A percentile compares a stretch with the other conserved stretches of the same genome.
Evolutionary conservation across 768 basidiomycete species (phyloP).

Genomic region (Mycena floridula): DNA sequence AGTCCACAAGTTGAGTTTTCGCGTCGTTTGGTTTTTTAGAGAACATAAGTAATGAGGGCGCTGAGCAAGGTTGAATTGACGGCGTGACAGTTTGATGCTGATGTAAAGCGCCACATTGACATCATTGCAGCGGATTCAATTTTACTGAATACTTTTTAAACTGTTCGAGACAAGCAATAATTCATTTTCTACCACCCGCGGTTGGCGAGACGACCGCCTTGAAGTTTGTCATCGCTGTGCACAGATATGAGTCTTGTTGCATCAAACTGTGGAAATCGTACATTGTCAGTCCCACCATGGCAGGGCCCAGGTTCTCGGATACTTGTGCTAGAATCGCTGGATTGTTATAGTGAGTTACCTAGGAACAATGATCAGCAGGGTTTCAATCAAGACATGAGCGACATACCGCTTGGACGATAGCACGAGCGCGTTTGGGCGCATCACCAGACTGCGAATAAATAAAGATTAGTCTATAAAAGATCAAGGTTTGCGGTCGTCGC

Average conservation of each 20-base stretch:
- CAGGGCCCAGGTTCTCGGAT: slow-evolving; percentile 77
- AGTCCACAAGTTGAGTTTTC: no score
- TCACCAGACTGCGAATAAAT: slow-evolving; percentile 88
- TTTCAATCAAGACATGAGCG: slow-evolving; percentile 1
- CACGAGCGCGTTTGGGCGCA: slow-evolving; percentile 88
- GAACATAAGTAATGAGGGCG: no score
- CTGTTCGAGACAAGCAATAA: no score
- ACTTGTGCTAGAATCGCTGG: slow-evolving; percentile 88
- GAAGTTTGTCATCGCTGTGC: slow-evolving; percentile 53
- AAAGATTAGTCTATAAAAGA: no score
- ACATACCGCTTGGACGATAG: slow-evolving; percentile 90
- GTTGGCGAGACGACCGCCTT: slow-evolving; percentile 63
- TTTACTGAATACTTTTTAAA: no score
- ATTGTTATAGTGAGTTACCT: slow-evolving; percentile 95
- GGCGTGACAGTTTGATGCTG: no score
- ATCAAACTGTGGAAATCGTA: slow-evolving; percentile 30
- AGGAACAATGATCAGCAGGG: slow-evolving; percentile 7
- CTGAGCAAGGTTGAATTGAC: no score
- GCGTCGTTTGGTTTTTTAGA: no score
- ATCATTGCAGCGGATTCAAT: no score
- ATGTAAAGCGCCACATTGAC: no score
- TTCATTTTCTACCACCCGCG: slow-evolving; percentile 53
- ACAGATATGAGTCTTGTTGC: not conserved
- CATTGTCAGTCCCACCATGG: slow-evolving; percentile 96
- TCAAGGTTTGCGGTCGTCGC: no score